Evolutionary conservation across 306 rosid genomes (phyloP), one percentile per base, ranked within the genome.

Genomic region (Prunus dulcis): DNA sequence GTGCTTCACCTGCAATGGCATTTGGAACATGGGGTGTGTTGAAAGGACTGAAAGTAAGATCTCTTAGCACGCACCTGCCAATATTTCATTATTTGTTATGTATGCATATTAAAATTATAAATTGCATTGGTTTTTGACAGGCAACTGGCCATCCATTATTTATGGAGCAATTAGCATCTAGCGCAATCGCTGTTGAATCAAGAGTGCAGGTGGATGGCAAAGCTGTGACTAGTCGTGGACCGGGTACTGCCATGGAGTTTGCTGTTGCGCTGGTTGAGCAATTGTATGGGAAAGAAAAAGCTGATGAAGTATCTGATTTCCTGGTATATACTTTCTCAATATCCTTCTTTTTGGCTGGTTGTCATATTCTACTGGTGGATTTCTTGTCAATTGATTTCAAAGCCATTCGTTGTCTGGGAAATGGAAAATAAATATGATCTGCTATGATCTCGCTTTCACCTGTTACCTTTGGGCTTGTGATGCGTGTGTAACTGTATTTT

Each of bases 171-270:
- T 75, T 95, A 81, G 84, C 88, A 25, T 81, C 93, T 73, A 27
- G 77, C 75, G 88, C 97, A 19, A 86, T 73, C 60, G 68, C 96
- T 70, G 89, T 88, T 53, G 98, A 92, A 84, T 86, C 98, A 27
- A 87, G 94, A 84, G 98, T 95, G 69, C 97, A 92, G 75, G 60
- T 87, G 67, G 97, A 95, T 88, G 93, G 93, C 45, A 89, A 67
- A 77, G 92, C 86, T 71, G 92, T 92, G 78, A 92, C 98, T 46
- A 95, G 97, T 71, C 89, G 96, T 73, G 98, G 91, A 11, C 96
- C 96, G n/a, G 98, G 97, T 70, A 95, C 98, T 56, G 88, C 96
- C 85, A 84, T 92, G 91, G 98, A 95, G 81, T 95, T 81, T 52
- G 83, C 87, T 3, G 78, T 92, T 86, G 88, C 90, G 0, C 77